Evolutionary conservation across 805 yeast species (phyloP).

Genomic region (Saturnispora bothae): DNA sequence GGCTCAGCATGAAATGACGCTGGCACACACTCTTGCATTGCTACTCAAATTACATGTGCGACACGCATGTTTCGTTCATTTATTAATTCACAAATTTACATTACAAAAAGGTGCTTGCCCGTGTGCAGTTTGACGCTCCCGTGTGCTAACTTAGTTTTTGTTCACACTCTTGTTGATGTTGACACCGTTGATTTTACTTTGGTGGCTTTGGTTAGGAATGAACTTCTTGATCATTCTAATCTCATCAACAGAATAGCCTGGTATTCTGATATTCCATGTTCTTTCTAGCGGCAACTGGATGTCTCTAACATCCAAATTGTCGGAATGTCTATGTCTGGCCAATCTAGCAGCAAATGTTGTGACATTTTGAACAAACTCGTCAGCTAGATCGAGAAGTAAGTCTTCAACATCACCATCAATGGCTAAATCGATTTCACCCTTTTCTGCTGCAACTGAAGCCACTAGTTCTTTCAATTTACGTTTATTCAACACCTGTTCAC

Average conservation of each 20-base stretch:
- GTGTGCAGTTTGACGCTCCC: neutral
- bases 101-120: neutral
- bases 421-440: slow-evolving; percentile 84
- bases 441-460: slow-evolving; percentile 69
- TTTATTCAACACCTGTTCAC: slow-evolving; percentile 77
- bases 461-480: slow-evolving; percentile 84
- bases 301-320: slow-evolving; percentile 77
- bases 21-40: no score
- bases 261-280: slow-evolving; percentile 91
- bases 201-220: slow-evolving; percentile 52
- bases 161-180: slow-evolving; percentile 53
- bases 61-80: neutral
- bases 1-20: no score
- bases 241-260: slow-evolving; percentile 90
- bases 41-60: no score
- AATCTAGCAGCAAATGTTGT: slow-evolving; percentile 89
- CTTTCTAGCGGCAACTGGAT: slow-evolving; percentile 84
- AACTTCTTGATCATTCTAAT: slow-evolving; percentile 68
- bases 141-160: no score
- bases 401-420: slow-evolving; percentile 97
- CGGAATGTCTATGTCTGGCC: slow-evolving; percentile 90
- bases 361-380: slow-evolving; percentile 85
- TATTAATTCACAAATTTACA: neutral
- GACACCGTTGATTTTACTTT: slow-evolving; percentile 59
- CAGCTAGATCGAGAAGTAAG: slow-evolving; percentile 81